Evolutionary conservation across 2,329 filamentous ascomycete genomes (phyloP).

Genomic region (Cercospora sp.): DNA sequence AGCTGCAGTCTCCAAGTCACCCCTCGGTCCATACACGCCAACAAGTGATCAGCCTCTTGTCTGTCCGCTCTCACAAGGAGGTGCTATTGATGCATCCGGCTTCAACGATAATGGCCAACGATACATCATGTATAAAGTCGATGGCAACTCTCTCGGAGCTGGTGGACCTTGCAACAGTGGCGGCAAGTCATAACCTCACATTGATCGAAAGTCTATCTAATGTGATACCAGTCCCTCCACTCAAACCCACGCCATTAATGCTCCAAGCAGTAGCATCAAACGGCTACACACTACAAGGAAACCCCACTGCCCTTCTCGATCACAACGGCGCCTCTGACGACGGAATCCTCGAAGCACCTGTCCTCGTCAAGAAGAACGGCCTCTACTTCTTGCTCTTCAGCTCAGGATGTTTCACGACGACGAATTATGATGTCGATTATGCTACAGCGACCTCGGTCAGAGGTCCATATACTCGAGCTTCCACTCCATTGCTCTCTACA

Average conservation of each 20-base stretch:
- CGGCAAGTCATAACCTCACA: neutral
- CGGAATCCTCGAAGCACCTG: slow-evolving; percentile 39
- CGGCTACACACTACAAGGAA: slow-evolving; percentile 35
- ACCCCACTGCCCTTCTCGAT: slow-evolving; percentile 33
- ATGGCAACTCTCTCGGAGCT: slow-evolving; percentile 39
- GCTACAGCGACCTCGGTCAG: slow-evolving; percentile 34
- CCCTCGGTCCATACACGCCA: slow-evolving; percentile 36
- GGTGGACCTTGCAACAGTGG: slow-evolving; percentile 38
- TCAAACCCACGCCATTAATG: slow-evolving; percentile 36
- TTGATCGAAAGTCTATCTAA: slow-evolving; percentile 11
- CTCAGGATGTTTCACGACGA: slow-evolving; percentile 37
- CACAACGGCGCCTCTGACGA: slow-evolving; percentile 35
- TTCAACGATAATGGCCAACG: slow-evolving; percentile 37
- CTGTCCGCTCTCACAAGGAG: slow-evolving; percentile 36
- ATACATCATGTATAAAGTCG: slow-evolving; percentile 41
- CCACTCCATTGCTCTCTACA: slow-evolving; percentile 31
- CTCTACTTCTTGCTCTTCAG: slow-evolving; percentile 42
- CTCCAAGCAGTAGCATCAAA: slow-evolving; percentile 37
- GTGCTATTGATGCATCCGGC: slow-evolving; percentile 40
- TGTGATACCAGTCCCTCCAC: slow-evolving; percentile 29
- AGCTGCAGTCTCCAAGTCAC: slow-evolving; percentile 34
- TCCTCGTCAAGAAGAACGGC: slow-evolving; percentile 31
- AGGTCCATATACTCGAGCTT: slow-evolving; percentile 38
- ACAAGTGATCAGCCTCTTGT: slow-evolving; percentile 30
- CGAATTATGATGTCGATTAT: slow-evolving; percentile 39